Evolutionary conservation across 768 basidiomycete species (phyloP).

Genomic region (Termitomyces sp.): DNA sequence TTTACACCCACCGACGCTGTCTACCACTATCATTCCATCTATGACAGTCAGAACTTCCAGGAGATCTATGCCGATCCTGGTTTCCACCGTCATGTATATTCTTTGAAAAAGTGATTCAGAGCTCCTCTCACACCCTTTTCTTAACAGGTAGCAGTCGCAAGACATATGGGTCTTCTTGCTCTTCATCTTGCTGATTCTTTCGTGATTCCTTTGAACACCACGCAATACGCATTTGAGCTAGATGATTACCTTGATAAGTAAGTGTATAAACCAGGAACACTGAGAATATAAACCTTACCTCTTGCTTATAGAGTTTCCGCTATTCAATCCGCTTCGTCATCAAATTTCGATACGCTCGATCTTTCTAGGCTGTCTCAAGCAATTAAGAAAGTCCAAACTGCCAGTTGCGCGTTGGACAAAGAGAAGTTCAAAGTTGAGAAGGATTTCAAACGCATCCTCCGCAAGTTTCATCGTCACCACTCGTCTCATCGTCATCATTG

Average conservation of each 20-base stretch:
- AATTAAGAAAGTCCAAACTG: conserved; percentile 40
- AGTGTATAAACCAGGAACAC: conserved; percentile 12
- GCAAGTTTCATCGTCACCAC: conserved; percentile 26
- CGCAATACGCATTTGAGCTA: conserved; percentile 70
- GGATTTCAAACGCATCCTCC: conserved; percentile 43
- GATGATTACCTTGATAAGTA: conserved; percentile 56
- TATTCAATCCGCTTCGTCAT: conserved; percentile 25
- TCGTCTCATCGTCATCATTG: conserved; percentile 17
- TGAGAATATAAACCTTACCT: neutral
- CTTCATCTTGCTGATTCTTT: conserved; percentile 62
- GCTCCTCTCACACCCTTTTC: neutral
- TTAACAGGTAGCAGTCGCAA: conserved; percentile 57
- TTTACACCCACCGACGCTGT: conserved; percentile 46
- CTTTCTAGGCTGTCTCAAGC: conserved; percentile 41
- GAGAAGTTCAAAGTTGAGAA: conserved; percentile 56
- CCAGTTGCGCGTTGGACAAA: conserved; percentile 51
- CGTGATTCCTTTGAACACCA: conserved; percentile 70
- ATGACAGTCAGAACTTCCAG: conserved; percentile 70
- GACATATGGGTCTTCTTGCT: conserved; percentile 57
- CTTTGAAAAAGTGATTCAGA: neutral
- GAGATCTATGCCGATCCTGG: conserved; percentile 72
- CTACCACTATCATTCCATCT: conserved; percentile 78
- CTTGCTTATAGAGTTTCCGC: conserved; percentile 41
- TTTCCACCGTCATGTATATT: conserved; percentile 66
- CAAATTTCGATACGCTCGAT: conserved; percentile 20